Conservation (phyloP, 176 grass and related monocot species). For the Olyra latifolia region DNA sequence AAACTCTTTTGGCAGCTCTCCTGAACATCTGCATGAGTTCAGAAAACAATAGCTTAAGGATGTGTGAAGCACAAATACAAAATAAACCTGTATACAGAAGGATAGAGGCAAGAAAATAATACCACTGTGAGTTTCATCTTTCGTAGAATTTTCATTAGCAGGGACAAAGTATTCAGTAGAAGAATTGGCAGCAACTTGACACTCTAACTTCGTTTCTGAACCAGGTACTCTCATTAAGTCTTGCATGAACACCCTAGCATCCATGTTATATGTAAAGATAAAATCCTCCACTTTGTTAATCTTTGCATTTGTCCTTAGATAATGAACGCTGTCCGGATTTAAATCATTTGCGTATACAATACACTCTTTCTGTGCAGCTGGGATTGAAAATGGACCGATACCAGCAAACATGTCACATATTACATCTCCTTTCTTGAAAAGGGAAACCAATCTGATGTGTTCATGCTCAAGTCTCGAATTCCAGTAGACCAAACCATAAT, state of each 20-base stretch:
- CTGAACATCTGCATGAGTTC: conserved; percentile 41
- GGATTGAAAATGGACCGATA: conserved; percentile 87
- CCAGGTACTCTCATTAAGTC: conserved; percentile 51
- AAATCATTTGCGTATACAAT: conserved; percentile 93
- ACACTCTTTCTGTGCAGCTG: conserved; percentile 86
- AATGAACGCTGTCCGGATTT: conserved; percentile 81
- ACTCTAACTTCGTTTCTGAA: conserved; percentile 40
- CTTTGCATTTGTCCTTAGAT: conserved; percentile 72
- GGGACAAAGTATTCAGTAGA: conserved; percentile 7
- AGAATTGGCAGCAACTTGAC: conserved; percentile 22
- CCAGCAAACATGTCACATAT: conserved; percentile 99
- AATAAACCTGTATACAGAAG: not conserved
- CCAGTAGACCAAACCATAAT: conserved; percentile 98
- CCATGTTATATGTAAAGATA: conserved; percentile 80
- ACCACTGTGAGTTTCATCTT: conserved; percentile 49
- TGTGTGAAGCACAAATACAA: conserved; percentile 25
- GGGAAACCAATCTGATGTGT: conserved; percentile 84
- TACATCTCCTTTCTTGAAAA: conserved; percentile 88
- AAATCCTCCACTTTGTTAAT: conserved; percentile 85
- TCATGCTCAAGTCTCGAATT: conserved; percentile 98
- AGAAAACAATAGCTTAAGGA: conserved; percentile 21
- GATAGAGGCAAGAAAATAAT: not conserved
- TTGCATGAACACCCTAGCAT: conserved; percentile 83
- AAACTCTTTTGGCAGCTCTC: conserved; percentile 23
- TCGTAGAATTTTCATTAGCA: conserved; percentile 37